Conservation (phyloP, 495 filamentous ascomycete genomes). For the Penicillium paxilli region DNA sequence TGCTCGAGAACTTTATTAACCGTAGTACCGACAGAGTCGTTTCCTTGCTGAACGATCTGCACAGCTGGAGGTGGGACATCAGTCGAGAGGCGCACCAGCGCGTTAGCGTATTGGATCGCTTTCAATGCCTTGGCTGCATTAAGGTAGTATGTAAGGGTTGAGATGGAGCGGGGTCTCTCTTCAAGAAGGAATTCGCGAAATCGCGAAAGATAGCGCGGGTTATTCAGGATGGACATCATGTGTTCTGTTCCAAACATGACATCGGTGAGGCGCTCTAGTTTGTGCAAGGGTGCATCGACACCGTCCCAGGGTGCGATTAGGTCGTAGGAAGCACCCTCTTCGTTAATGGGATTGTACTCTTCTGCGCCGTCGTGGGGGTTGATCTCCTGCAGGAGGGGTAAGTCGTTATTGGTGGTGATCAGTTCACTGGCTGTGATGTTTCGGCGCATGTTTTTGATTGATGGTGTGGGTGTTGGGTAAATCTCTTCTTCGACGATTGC, state of each 20-base stretch:
- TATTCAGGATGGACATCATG: slow-evolving; percentile 59
- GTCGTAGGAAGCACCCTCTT: slow-evolving; percentile 33
- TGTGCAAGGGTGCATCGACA: slow-evolving; percentile 30
- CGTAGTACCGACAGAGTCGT: slow-evolving; percentile 42
- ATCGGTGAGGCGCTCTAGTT: slow-evolving; percentile 60
- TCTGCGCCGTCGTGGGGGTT: slow-evolving; percentile 26
- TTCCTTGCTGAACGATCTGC: slow-evolving; percentile 46
- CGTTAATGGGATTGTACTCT: slow-evolving; percentile 27
- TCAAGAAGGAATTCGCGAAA: slow-evolving; percentile 69
- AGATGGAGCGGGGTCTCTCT: slow-evolving; percentile 68
- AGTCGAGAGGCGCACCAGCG: slow-evolving; percentile 48
- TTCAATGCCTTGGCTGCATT: slow-evolving; percentile 64
- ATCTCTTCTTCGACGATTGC: slow-evolving; percentile 21
- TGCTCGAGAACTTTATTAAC: slow-evolving; percentile 56
- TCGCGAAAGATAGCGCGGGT: slow-evolving; percentile 63
- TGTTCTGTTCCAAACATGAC: slow-evolving; percentile 66
- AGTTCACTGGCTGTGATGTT: slow-evolving; percentile 10
- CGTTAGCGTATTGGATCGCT: slow-evolving; percentile 71
- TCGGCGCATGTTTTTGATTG: slow-evolving; percentile 26
- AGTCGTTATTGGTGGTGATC: slow-evolving; percentile 11
- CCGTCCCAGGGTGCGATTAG: slow-evolving; percentile 29
- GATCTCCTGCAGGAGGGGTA: slow-evolving; percentile 26
- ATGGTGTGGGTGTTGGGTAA: slow-evolving; percentile 19
- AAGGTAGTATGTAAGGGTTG: slow-evolving; percentile 66
- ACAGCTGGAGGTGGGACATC: slow-evolving; percentile 36